Percentiles rank a stretch among this genome's conserved stretches.
These are phyloP conservation scores for Amanita muscaria DNA, from an alignment of 768 basidiomycete genomes.

Conservation along the genomic window DNA sequence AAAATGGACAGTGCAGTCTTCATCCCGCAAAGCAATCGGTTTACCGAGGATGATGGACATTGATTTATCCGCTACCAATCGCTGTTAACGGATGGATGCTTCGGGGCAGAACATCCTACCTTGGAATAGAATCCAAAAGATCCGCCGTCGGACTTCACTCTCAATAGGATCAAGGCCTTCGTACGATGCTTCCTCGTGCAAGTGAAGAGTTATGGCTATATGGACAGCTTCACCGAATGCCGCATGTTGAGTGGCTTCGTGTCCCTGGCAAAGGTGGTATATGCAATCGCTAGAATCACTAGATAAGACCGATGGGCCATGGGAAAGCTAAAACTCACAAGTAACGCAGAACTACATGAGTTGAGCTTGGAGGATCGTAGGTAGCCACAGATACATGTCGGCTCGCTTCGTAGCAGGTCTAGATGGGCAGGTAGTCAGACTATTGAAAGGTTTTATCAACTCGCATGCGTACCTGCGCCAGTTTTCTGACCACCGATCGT, in stretches of 20 bases:
- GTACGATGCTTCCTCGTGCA: conserved; percentile 84
- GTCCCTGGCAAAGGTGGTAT: conserved; percentile 85
- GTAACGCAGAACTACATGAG: conserved; percentile 82
- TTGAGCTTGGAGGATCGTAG: conserved; percentile 78
- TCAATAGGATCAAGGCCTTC: conserved; percentile 80
- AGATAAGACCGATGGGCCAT: conserved; percentile 5
- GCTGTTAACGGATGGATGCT: background rate
- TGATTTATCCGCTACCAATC: conserved; percentile 69
- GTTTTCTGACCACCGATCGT: conserved; percentile 70
- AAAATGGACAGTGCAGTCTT: conserved; percentile 85
- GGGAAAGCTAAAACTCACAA: conserved; percentile 45
- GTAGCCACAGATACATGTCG: conserved; percentile 71
- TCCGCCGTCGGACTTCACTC: conserved; percentile 76
- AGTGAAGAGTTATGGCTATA: conserved; percentile 71
- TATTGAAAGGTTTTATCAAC: conserved; percentile 3
- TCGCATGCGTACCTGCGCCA: conserved; percentile 42
- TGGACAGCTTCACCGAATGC: conserved; percentile 84
- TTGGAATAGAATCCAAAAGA: conserved; percentile 87
- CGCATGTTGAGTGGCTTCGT: conserved; percentile 81
- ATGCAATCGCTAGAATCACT: conserved; percentile 46
- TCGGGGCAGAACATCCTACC: conserved; percentile 36
- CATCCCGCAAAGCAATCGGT: conserved; percentile 80
- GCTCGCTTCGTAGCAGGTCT: conserved; percentile 77
- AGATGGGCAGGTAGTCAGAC: conserved; percentile 12
- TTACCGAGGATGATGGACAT: conserved; percentile 80